Evolutionary conservation across 352 stramenopile genomes (phyloP).

Genomic region (Globisporangium heterothallicum): DNA sequence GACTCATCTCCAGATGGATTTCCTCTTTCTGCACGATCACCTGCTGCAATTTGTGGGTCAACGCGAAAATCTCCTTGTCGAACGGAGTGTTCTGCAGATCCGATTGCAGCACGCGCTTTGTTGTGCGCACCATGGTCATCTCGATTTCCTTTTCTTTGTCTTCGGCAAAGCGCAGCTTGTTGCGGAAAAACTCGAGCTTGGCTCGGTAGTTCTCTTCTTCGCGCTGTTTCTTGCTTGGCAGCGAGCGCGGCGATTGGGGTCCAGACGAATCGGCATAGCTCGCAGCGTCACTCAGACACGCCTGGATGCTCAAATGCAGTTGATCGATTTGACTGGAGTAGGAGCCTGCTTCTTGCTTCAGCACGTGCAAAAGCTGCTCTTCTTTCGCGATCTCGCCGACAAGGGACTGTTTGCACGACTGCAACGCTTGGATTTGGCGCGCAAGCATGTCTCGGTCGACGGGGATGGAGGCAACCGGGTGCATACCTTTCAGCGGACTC

Average conservation of each 20-base stretch:
- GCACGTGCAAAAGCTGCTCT: conserved; percentile 50
- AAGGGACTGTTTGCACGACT: conserved; percentile 63
- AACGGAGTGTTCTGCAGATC: conserved; percentile 45
- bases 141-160: conserved; percentile 74
- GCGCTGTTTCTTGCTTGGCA: conserved; percentile 21
- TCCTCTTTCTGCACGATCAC: conserved; percentile 78
- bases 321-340: conserved; percentile 54
- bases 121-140: conserved; percentile 60
- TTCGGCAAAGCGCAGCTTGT: conserved; percentile 53
- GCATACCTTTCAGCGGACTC: conserved; percentile 5
- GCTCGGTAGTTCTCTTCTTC: conserved; percentile 40
- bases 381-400: conserved; percentile 57
- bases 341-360: conserved; percentile 40
- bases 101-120: conserved; percentile 55
- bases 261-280: background rate
- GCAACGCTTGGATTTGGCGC: conserved; percentile 49
- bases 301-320: conserved; percentile 43
- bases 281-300: conserved; percentile 21
- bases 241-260: conserved; percentile 1
- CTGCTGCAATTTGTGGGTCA: conserved; percentile 67
- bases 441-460: conserved; percentile 39
- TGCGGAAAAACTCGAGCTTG: conserved; percentile 50
- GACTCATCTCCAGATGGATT: conserved; percentile 64
- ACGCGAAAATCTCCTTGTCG: conserved; percentile 72
- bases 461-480: conserved; percentile 5